Evolutionary conservation across 495 filamentous ascomycete genomes (phyloP).

Genomic region (Annulohypoxylon maeteangense): DNA sequence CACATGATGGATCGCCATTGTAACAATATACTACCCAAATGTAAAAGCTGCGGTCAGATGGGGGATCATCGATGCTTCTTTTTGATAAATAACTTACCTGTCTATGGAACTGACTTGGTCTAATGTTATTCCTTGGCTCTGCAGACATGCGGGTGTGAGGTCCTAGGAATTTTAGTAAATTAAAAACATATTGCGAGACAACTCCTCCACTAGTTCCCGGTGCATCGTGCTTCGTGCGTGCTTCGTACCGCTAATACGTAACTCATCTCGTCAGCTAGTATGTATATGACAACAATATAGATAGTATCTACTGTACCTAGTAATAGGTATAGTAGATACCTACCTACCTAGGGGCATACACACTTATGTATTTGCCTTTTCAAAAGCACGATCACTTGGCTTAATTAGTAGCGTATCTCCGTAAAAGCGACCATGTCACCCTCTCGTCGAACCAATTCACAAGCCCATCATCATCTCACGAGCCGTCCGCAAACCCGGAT

Average conservation of each 20-base stretch:
- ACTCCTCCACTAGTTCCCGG: conserved; percentile 9
- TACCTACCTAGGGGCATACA: background rate
- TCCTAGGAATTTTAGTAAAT: conserved; percentile 39
- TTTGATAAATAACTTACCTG: background rate
- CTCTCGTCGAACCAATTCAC: background rate
- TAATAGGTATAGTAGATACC: too few species aligned
- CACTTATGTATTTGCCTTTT: background rate
- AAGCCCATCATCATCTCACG: conserved; percentile 5
- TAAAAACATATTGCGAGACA: conserved; percentile 32
- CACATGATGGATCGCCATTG: conserved; percentile 38
- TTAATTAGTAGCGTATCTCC: background rate
- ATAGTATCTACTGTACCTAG: too few species aligned
- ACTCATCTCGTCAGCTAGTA: conserved; percentile 7
- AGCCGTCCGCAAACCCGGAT: background rate
- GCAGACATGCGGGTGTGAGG: conserved; percentile 15
- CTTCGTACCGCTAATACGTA: conserved; percentile 1
- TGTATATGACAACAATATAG: background rate
- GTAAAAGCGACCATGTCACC: background rate
- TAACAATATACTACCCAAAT: conserved; percentile 15
- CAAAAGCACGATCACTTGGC: background rate
- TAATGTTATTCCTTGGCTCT: conserved; percentile 26
- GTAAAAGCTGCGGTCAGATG: conserved; percentile 30
- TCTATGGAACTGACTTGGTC: background rate
- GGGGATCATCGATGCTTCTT: background rate
- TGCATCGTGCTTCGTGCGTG: conserved; percentile 7